Conservation (phyloP, 192 early-diverging fungal genomes). For the Coemansia sp. region DNA sequence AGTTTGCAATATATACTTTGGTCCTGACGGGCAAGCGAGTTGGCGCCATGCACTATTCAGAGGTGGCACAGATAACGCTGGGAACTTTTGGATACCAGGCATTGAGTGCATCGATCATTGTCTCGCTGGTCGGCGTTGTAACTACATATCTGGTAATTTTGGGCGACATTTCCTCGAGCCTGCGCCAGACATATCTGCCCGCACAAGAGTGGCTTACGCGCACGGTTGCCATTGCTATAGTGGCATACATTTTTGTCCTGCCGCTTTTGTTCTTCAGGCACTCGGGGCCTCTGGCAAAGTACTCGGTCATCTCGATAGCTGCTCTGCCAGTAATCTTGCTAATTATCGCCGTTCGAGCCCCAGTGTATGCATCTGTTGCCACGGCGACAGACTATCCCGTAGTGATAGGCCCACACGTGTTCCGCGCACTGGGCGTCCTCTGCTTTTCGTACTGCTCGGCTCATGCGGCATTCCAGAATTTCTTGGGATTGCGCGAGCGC, state of each 20-base stretch:
- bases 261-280: conserved; percentile 64
- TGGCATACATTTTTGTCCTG: conserved; percentile 39
- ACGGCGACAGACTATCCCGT: background rate
- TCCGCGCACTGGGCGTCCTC: conserved; percentile 66
- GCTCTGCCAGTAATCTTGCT: conserved; percentile 64
- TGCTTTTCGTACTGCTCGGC: conserved; percentile 66
- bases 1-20: conserved; percentile 60
- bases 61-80: conserved; percentile 55
- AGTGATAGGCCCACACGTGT: conserved; percentile 60
- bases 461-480: conserved; percentile 67
- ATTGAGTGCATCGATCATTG: conserved; percentile 60
- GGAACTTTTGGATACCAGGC: conserved; percentile 60
- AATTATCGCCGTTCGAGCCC: conserved; percentile 59
- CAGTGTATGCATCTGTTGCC: conserved; percentile 39
- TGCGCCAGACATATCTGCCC: conserved; percentile 28
- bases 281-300: conserved; percentile 61
- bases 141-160: conserved; percentile 42
- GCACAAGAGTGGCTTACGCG: conserved; percentile 13
- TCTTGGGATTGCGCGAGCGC: conserved; percentile 57
- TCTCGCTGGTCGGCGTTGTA: conserved; percentile 59
- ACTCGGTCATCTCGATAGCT: conserved; percentile 61
- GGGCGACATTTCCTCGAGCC: conserved; percentile 27
- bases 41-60: conserved; percentile 59
- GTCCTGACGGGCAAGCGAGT: conserved; percentile 59
- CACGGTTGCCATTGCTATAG: conserved; percentile 7